Evolutionary conservation across 192 early-diverging fungal genomes (phyloP).

Genomic region (Backusella circina): DNA sequence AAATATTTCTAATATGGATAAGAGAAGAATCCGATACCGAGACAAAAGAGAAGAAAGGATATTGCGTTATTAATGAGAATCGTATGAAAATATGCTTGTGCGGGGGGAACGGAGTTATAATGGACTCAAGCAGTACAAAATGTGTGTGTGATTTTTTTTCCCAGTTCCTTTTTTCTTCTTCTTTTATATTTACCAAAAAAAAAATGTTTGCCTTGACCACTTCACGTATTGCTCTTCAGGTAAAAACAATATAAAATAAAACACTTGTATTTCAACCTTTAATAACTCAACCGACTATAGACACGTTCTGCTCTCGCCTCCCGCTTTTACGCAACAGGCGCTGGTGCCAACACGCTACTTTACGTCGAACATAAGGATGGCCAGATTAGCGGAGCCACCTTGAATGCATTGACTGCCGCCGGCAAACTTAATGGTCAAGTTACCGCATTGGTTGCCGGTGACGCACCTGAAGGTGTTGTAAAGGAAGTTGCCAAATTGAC

Average conservation of each 20-base stretch:
- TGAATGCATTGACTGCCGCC: conserved; percentile 89
- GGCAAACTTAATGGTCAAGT: conserved; percentile 73
- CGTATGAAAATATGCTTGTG: neutral
- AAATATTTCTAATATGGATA: neutral
- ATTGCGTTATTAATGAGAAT: neutral
- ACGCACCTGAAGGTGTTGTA: conserved; percentile 62
- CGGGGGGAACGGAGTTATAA: neutral
- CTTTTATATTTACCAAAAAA: neutral
- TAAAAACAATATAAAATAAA: neutral
- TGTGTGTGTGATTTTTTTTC: neutral
- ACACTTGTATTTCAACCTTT: neutral
- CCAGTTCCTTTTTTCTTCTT: neutral
- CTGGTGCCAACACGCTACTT: conserved; percentile 73
- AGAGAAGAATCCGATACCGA: neutral
- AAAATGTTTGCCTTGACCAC: conserved; percentile 11
- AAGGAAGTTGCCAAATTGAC: conserved; percentile 57
- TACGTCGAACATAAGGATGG: conserved; percentile 87
- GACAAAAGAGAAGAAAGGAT: neutral
- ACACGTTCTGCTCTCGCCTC: conserved; percentile 8
- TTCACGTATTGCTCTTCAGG: conserved; percentile 16
- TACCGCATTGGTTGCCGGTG: conserved; percentile 86
- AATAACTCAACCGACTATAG: neutral
- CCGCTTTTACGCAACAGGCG: conserved; percentile 44
- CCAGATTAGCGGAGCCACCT: conserved; percentile 63
- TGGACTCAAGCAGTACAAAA: neutral